Conservation (phyloP, 2,329 filamentous ascomycete genomes). For the Diplodia seriata region DNA sequence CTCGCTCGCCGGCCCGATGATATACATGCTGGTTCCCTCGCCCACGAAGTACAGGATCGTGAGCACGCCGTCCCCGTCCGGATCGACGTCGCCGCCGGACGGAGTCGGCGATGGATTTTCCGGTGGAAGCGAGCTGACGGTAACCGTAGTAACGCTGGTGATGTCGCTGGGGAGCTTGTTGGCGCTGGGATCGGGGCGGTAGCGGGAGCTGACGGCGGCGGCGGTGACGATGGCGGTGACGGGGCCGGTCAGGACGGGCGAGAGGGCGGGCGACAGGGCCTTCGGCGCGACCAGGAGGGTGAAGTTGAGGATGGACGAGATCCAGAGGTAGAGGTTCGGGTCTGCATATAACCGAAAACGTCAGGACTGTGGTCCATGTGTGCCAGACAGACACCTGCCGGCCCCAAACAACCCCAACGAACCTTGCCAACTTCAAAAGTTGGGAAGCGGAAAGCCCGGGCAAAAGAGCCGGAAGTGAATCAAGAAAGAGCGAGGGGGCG, state of each 20-base stretch:
- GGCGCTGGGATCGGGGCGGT: constrained; percentile 1
- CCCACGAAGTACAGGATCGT: constrained; percentile 11
- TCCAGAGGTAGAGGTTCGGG: constrained; percentile 30
- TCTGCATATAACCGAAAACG: neutral
- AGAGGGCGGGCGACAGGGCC: neutral
- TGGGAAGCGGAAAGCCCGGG: too few relatives aligned
- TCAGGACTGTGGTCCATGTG: too few relatives aligned
- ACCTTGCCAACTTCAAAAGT: too few relatives aligned
- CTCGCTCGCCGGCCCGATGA: constrained; percentile 17
- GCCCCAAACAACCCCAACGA: too few relatives aligned
- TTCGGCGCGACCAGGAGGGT: neutral
- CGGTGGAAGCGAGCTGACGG: neutral
- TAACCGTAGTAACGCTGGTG: neutral
- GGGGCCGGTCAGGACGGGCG: constrained; percentile 17
- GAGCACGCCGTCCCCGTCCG: neutral
- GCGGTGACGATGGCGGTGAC: constrained; percentile 36
- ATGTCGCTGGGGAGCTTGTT: constrained; percentile 6
- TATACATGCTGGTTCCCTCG: constrained; percentile 12
- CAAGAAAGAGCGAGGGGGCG: too few relatives aligned
- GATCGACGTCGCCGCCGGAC: neutral
- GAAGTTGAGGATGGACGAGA: constrained; percentile 30
- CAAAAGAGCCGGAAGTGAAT: too few relatives aligned
- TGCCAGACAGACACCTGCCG: too few relatives aligned
- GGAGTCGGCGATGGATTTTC: neutral
- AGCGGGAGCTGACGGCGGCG: neutral